Conservation (phyloP, 768 basidiomycete species). For the Mrakia gelida region DNA sequence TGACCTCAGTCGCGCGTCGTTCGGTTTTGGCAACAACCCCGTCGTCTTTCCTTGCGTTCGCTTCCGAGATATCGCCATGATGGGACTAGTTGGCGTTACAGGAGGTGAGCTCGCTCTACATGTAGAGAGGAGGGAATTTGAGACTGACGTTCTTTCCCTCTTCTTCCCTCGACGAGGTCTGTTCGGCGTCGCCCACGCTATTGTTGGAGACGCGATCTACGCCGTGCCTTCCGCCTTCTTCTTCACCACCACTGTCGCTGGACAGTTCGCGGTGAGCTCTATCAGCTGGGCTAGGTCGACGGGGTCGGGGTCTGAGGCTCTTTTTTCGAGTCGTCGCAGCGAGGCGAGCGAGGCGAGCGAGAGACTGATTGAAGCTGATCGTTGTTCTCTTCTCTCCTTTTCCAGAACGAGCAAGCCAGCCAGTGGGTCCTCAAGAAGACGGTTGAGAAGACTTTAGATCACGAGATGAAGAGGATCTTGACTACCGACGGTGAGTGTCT, state of each 20-base stretch:
- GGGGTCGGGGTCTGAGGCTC: no score
- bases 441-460: neutral
- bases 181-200: neutral
- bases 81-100: neutral
- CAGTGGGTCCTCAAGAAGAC: neutral
- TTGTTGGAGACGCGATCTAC: neutral
- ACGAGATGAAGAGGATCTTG: neutral
- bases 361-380: no score
- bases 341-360: no score
- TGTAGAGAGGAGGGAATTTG: neutral
- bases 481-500: neutral
- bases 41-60: neutral
- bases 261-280: neutral
- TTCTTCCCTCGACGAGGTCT: neutral
- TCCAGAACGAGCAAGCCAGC: neutral
- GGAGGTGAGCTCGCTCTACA: neutral
- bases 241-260: neutral
- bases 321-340: no score
- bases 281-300: no score
- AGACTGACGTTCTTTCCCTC: neutral
- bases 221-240: neutral
- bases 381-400: neutral
- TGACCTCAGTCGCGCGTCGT: no score
- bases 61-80: neutral
- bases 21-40: neutral